Percentiles rank a stretch among this genome's conserved stretches.
phyloP scores from a whole-genome alignment of 139 green algal genomes.

The Yamagishiella unicocca region DNA sequence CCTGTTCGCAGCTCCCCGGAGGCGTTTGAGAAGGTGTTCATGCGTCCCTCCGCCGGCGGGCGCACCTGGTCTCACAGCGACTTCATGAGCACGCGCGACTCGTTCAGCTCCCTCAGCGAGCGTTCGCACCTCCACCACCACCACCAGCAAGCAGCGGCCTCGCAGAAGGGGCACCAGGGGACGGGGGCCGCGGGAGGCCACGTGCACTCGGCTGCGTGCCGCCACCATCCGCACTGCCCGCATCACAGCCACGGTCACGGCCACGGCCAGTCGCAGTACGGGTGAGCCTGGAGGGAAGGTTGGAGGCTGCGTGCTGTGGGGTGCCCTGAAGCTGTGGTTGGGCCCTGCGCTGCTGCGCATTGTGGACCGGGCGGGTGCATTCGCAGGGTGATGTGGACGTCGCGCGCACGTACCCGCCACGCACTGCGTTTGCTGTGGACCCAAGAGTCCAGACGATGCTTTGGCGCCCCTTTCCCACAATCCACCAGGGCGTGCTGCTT shows the following conservation, averaged over 20 bases:
- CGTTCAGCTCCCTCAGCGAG: slow-evolving; percentile 66
- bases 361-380: too few relatives aligned
- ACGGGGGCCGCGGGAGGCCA: background rate
- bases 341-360: too few relatives aligned
- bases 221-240: slow-evolving; percentile 34
- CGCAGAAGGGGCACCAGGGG: slow-evolving; percentile 47
- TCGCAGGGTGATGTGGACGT: too few relatives aligned
- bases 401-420: too few relatives aligned
- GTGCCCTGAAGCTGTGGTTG: too few relatives aligned
- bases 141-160: slow-evolving; percentile 39
- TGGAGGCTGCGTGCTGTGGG: too few relatives aligned
- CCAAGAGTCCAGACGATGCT: too few relatives aligned
- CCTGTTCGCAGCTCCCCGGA: slow-evolving; percentile 32
- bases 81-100: slow-evolving; percentile 68
- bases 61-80: slow-evolving; percentile 63
- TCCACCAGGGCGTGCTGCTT: too few relatives aligned
- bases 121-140: slow-evolving; percentile 35
- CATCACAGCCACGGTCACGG: slow-evolving; percentile 31
- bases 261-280: slow-evolving; percentile 1
- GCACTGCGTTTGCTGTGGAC: too few relatives aligned
- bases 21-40: slow-evolving; percentile 59
- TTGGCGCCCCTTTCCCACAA: too few relatives aligned
- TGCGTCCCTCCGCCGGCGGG: slow-evolving; percentile 28
- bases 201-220: slow-evolving; percentile 18
- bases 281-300: slow-evolving; percentile 3